Evolutionary conservation across 2,329 filamentous ascomycete genomes (phyloP).

Genomic region (Mollisiaceae sp.): DNA sequence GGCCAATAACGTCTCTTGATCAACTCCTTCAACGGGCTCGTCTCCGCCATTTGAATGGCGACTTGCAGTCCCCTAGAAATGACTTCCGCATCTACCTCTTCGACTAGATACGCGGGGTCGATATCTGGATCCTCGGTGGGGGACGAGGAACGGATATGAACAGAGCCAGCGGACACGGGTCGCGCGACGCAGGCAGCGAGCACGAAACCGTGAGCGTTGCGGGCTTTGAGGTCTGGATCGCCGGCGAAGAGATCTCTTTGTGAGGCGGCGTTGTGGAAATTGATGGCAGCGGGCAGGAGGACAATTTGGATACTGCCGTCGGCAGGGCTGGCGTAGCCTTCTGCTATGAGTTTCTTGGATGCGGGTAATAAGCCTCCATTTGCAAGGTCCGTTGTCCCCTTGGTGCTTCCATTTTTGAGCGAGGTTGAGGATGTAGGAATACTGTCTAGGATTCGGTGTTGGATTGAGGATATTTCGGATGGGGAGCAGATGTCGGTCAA

Average conservation of each 20-base stretch:
- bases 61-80: slow-evolving; percentile 20
- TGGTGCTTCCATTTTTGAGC: too few species aligned
- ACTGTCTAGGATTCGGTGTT: slow-evolving; percentile 5
- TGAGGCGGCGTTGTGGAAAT: background rate
- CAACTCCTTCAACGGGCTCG: slow-evolving; percentile 26
- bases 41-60: slow-evolving; percentile 18
- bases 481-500: slow-evolving; percentile 4
- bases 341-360: slow-evolving; percentile 14
- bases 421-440: too few species aligned
- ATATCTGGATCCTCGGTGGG: slow-evolving; percentile 45
- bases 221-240: slow-evolving; percentile 1
- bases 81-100: slow-evolving; percentile 49
- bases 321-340: background rate
- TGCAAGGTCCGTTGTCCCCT: background rate
- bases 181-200: slow-evolving; percentile 14
- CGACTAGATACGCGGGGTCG: slow-evolving; percentile 50
- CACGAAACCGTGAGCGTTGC: slow-evolving; percentile 7
- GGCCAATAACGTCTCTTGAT: slow-evolving; percentile 21
- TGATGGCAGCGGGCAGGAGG: background rate
- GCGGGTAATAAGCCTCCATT: background rate
- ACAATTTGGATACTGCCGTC: slow-evolving; percentile 16
- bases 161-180: slow-evolving; percentile 50
- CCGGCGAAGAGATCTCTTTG: background rate
- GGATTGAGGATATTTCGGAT: slow-evolving; percentile 6
- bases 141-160: slow-evolving; percentile 49